Conservation (phyloP, 768 basidiomycete species). For the Kwoniella newhampshirensis region DNA sequence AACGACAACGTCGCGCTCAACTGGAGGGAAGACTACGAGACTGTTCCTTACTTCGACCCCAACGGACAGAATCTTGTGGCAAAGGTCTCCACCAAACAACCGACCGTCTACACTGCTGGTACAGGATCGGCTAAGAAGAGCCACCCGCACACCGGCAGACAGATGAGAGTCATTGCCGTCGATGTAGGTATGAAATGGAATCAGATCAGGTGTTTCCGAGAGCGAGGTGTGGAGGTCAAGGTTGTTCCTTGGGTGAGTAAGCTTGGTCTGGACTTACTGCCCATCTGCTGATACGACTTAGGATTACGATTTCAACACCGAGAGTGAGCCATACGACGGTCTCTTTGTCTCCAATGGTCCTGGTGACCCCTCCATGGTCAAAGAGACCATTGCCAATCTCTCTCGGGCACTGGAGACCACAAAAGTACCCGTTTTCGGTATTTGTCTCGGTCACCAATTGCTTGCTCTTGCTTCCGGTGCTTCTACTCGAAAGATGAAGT, state of each 20-base stretch:
- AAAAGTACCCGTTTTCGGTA: conserved; percentile 85
- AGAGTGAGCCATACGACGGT: conserved; percentile 83
- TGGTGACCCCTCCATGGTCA: conserved; percentile 86
- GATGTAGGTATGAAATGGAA: conserved; percentile 99
- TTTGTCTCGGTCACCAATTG: conserved; percentile 96
- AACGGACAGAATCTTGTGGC: conserved; percentile 89
- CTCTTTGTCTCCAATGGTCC: conserved; percentile 97
- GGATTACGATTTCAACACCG: conserved; percentile 76
- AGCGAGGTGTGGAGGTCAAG: conserved; percentile 90
- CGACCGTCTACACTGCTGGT: conserved; percentile 67
- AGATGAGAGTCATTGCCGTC: conserved; percentile 79
- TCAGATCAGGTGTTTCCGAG: conserved; percentile 92
- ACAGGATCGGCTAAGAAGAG: conserved; percentile 58
- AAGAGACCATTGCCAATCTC: conserved; percentile 68
- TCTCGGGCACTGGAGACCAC: conserved; percentile 61
- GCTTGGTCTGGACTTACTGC: neutral
- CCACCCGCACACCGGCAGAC: conserved; percentile 72
- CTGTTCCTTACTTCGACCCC: conserved; percentile 81
- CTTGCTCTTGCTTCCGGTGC: conserved; percentile 93
- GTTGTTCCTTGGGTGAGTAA: conserved; percentile 79
- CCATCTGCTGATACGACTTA: conserved; percentile 14
- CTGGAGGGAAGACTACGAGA: conserved; percentile 83
- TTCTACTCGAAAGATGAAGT: conserved; percentile 97
- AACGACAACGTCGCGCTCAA: conserved; percentile 50
- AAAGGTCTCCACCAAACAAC: conserved; percentile 70